Evolutionary conservation across 2,329 filamentous ascomycete genomes (phyloP).

Genomic region (Apiospora hydei): DNA sequence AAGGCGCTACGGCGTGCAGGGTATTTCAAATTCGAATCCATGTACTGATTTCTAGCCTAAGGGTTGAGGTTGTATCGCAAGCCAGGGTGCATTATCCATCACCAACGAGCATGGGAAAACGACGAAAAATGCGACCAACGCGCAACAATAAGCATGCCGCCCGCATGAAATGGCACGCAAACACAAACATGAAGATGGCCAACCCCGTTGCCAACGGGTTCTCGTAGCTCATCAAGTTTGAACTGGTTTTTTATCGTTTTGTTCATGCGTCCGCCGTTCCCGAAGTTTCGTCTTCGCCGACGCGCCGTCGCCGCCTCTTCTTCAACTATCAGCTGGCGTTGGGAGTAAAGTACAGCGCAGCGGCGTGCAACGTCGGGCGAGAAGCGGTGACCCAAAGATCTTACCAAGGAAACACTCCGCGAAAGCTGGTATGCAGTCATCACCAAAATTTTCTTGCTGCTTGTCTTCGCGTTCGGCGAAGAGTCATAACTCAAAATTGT

Average conservation of each 20-base stretch:
- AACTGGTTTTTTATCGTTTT: background rate
- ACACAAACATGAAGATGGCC: background rate
- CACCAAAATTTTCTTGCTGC: background rate
- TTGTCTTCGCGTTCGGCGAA: background rate
- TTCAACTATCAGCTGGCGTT: background rate
- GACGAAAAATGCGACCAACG: background rate
- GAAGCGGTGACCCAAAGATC: background rate
- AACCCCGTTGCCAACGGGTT: background rate
- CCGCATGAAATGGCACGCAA: background rate
- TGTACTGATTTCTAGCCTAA: background rate
- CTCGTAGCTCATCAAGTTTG: background rate
- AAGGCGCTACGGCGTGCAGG: background rate
- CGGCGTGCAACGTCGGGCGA: background rate
- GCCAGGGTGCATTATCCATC: background rate
- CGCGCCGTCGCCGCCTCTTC: background rate
- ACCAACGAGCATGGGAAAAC: background rate
- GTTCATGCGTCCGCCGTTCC: background rate
- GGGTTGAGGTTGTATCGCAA: background rate
- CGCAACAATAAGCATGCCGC: background rate
- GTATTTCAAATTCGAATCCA: background rate
- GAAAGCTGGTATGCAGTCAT: slow-evolving; percentile 5
- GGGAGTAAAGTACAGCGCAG: background rate
- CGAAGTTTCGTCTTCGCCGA: background rate
- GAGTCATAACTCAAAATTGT: background rate
- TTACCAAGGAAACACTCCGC: slow-evolving; percentile 13